phyloP scores from a whole-genome alignment of 1,139 yeast genomes.

The Yamadazyma sp. region DNA sequence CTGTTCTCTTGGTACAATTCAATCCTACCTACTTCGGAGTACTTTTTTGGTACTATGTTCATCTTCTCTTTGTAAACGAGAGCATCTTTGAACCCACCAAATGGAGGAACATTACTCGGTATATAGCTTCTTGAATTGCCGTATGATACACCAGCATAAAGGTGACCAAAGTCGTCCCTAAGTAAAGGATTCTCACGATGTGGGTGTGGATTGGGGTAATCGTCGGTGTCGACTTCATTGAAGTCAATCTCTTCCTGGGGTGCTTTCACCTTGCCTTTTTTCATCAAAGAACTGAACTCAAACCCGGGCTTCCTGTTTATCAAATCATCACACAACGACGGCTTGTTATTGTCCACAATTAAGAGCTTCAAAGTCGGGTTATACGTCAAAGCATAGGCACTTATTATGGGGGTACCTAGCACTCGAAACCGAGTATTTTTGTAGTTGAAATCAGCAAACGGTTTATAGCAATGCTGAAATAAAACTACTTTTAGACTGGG shows the following conservation, averaged over 20 bases:
- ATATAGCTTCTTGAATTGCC: slow-evolving; percentile 20
- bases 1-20: slow-evolving; percentile 36
- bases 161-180: slow-evolving; percentile 10
- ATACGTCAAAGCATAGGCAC: slow-evolving; percentile 30
- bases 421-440: slow-evolving; percentile 40
- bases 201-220: slow-evolving; percentile 34
- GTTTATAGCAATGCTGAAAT: slow-evolving; percentile 38
- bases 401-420: slow-evolving; percentile 35
- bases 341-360: slow-evolving; percentile 34
- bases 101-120: slow-evolving; percentile 41
- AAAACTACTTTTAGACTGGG: slow-evolving; percentile 26
- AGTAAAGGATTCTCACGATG: slow-evolving; percentile 23
- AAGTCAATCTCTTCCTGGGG: slow-evolving; percentile 8
- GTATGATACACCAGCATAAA: slow-evolving; percentile 10
- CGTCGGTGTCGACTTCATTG: slow-evolving; percentile 10
- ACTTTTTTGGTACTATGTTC: slow-evolving; percentile 33
- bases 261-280: slow-evolving; percentile 11
- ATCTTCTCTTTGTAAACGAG: slow-evolving; percentile 19
- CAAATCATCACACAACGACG: slow-evolving; percentile 38
- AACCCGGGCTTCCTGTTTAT: slow-evolving; percentile 31
- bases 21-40: slow-evolving; percentile 33
- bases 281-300: slow-evolving; percentile 28
- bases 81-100: slow-evolving; percentile 37
- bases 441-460: slow-evolving; percentile 43
- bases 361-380: slow-evolving; percentile 38